These are phyloP conservation scores for Xerocomus brunneocitrinus DNA, from an alignment of 768 basidiomycete genomes.

Conservation along the genomic window DNA sequence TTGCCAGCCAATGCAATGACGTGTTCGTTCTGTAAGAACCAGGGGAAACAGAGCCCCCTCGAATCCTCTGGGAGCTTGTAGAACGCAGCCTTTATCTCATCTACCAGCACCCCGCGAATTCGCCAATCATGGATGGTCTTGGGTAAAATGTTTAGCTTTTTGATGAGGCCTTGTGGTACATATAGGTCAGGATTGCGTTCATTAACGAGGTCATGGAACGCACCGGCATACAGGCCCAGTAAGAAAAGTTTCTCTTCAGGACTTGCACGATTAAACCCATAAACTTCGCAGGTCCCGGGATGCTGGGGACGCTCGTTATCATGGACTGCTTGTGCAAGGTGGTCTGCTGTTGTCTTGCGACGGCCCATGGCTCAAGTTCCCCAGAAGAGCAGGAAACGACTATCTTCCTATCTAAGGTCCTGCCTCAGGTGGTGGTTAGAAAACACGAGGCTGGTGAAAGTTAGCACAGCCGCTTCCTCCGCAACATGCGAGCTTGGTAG, in stretches of 20 bases:
- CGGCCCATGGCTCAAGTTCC: background rate
- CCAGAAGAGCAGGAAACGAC: no score
- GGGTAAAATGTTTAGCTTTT: slow-evolving; percentile 15
- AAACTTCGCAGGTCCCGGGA: slow-evolving; percentile 30
- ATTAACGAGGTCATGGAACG: background rate
- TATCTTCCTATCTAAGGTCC: no score
- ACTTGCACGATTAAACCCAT: slow-evolving; percentile 30
- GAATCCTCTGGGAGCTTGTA: slow-evolving; percentile 18
- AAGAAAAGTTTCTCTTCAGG: slow-evolving; percentile 16
- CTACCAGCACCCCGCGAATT: slow-evolving; percentile 26
- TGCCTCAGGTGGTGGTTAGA: no score
- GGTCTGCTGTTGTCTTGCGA: background rate
- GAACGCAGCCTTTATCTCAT: slow-evolving; percentile 31
- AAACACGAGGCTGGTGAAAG: no score
- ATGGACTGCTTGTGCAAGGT: slow-evolving; percentile 27
- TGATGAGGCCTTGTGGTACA: slow-evolving; percentile 19
- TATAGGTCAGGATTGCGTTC: background rate
- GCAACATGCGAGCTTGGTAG: no score
- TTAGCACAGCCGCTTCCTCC: no score
- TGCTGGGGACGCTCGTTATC: slow-evolving; percentile 27
- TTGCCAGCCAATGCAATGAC: slow-evolving; percentile 19
- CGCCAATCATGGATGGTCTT: slow-evolving; percentile 31
- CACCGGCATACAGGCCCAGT: slow-evolving; percentile 29
- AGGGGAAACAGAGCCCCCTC: slow-evolving; percentile 31
- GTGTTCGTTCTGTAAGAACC: slow-evolving; percentile 35